These are phyloP conservation scores for Tuber melanosporum DNA, from an alignment of 495 filamentous ascomycete genomes.

Conservation along the genomic window DNA sequence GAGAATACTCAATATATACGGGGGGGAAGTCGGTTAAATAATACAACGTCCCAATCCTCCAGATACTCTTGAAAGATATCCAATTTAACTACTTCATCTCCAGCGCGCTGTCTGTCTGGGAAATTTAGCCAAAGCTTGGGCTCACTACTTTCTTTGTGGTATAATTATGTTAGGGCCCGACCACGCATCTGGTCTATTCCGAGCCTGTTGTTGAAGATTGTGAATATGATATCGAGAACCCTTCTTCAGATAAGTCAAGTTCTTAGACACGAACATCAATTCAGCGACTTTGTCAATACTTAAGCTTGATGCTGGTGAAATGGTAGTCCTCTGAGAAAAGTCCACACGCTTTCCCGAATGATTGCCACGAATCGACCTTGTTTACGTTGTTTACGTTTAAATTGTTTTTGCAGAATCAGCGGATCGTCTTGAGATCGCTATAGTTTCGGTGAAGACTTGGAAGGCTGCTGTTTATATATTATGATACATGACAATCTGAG, in stretches of 20 bases:
- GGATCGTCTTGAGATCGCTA: conserved; percentile 58
- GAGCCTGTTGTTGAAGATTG: conserved; percentile 65
- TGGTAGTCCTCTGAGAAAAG: conserved; percentile 63
- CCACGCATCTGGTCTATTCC: conserved; percentile 66
- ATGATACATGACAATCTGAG: too few species aligned
- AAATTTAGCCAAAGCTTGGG: conserved; percentile 70
- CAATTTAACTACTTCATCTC: conserved; percentile 66
- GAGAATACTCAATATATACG: conserved; percentile 95
- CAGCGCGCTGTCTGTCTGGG: conserved; percentile 58
- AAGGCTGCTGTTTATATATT: conserved; percentile 94
- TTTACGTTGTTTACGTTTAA: too few species aligned
- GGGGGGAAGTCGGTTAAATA: conserved; percentile 96
- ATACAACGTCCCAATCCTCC: conserved; percentile 89
- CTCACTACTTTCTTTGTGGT: conserved; percentile 63
- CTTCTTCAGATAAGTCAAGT: conserved; percentile 87
- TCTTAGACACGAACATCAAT: conserved; percentile 83
- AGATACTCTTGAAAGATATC: conserved; percentile 91
- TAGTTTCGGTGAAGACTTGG: conserved; percentile 69
- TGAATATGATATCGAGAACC: conserved; percentile 74
- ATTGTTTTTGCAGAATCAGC: conserved; percentile 34
- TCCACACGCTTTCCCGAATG: too few species aligned
- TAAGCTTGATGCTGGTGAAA: conserved; percentile 91
- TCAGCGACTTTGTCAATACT: conserved; percentile 90
- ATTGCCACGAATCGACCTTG: too few species aligned
- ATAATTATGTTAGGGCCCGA: conserved; percentile 70